Evolutionary conservation across 352 stramenopile genomes (phyloP).

Genomic region (Phytophthora europaea): DNA sequence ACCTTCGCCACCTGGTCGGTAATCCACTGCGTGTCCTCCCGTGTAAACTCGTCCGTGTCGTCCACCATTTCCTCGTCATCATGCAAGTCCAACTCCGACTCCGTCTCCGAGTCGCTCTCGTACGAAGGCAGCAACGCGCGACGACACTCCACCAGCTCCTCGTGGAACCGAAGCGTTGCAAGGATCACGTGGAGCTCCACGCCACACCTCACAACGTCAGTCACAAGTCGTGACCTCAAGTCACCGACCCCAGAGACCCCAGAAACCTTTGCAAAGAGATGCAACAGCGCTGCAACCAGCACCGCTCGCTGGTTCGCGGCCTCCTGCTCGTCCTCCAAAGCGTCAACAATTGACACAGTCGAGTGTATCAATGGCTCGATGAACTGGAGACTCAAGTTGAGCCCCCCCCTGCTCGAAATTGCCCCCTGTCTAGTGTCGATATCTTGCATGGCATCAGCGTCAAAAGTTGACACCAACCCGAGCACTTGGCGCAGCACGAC

Average conservation of each 20-base stretch:
- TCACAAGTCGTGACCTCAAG: constrained; percentile 35
- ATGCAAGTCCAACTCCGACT: constrained; percentile 36
- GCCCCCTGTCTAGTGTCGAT: neutral
- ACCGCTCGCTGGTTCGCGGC: constrained; percentile 33
- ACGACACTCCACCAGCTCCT: constrained; percentile 55
- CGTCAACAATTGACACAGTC: constrained; percentile 15
- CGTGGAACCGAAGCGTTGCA: constrained; percentile 63
- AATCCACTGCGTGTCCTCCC: constrained; percentile 51
- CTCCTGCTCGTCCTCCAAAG: constrained; percentile 33
- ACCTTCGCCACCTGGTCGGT: constrained; percentile 28
- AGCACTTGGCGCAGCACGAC: constrained; percentile 52
- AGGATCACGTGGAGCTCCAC: constrained; percentile 54
- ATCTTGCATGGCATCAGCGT: constrained; percentile 14
- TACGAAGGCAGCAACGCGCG: constrained; percentile 49
- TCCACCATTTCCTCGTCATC: constrained; percentile 38
- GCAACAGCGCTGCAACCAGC: constrained; percentile 49
- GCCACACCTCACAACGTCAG: constrained; percentile 38
- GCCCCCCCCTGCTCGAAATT: constrained; percentile 22
- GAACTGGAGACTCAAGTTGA: constrained; percentile 39
- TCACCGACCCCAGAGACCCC: neutral
- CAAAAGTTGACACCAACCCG: constrained; percentile 6
- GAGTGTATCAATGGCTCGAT: constrained; percentile 45
- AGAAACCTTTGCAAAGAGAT: constrained; percentile 42
- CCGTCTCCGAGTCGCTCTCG: constrained; percentile 45
- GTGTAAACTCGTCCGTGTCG: constrained; percentile 19